Base-by-base conservation (phyloP, 1,284 basidiomycete species). In the Farysia itapuensis region DNA sequence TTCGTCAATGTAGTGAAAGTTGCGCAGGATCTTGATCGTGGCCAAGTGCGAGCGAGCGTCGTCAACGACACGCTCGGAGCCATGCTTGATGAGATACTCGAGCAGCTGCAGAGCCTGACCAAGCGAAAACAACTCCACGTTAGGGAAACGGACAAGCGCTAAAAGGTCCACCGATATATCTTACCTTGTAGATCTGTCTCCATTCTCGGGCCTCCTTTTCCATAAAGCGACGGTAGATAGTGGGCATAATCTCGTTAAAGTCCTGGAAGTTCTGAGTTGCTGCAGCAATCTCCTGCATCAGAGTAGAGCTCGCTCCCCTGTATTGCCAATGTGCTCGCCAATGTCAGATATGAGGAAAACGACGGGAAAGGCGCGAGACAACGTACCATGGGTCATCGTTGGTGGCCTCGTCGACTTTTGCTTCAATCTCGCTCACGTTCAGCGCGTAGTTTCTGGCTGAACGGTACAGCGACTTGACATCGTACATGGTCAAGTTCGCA, bases 231-330 rank as follows among this genome's bases (percentile, higher is more conserved):
- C 86, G 83, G 78, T 96, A 98, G 70, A 97, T 96, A 72, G 86
- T 87, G 2, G 95, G 94, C 92, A 99, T 97, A 75, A 98, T 92
- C 81, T 99, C 95, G 79, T 98, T 98, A 80, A 99, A 99, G 67
- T 94, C 86, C 81, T 94, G 90, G 80, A 91, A 95, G 75, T 90
- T 93, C 79, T 91, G 89, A 6, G 91, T 94, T 67, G 89, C 90
- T 82, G 88, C 86, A 5, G 94, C 92, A 70, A 98, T 98, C 74
- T 98, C 93, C 77, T 93, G 89, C 94, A 98, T 98, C 76, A 97
- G 80, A 16, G 93, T 95, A 40, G 94, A 96, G 74, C 89, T 93
- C 57, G 95, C 94, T 20, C 95, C 94, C 93, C 91, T 94, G 71
- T 23, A 9, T 9, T 11, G 26, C n/a, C n/a, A n/a, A n/a, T n/a